phyloP scores from a whole-genome alignment of 768 basidiomycete species.

The Boletus barrowsii region DNA sequence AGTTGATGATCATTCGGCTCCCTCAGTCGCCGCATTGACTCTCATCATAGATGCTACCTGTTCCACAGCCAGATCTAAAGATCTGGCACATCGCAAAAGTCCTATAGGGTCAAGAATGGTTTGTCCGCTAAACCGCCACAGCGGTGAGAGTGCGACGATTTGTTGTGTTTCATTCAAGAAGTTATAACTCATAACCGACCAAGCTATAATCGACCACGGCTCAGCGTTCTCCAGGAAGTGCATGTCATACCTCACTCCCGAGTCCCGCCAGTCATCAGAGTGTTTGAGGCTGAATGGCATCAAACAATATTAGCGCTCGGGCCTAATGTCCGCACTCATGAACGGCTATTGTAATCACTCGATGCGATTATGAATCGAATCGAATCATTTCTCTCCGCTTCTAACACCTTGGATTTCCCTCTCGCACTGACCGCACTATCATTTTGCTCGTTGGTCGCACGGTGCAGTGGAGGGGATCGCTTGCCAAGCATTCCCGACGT shows the following conservation, averaged over 20 bases:
- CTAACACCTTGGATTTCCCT: not conserved
- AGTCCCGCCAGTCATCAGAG: not conserved
- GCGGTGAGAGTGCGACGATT: not conserved
- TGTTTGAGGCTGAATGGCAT: not conserved
- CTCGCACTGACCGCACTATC: not conserved
- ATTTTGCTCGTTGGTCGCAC: not conserved
- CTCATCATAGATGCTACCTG: not conserved
- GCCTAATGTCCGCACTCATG: not conserved
- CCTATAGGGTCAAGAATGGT: not conserved
- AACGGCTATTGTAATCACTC: not conserved
- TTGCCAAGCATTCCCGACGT: conserved; percentile 19
- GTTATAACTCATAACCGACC: too few species aligned
- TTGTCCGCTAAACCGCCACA: not conserved
- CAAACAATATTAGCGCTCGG: not conserved
- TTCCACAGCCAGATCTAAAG: not conserved
- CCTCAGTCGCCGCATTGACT: not conserved
- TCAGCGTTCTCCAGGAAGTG: not conserved
- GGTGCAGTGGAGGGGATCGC: not conserved
- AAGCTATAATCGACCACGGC: not conserved
- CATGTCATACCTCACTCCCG: not conserved
- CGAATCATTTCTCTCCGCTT: not conserved
- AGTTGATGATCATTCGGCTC: not conserved
- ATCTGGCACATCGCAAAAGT: not conserved
- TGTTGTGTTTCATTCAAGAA: not conserved
- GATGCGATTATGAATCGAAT: too few species aligned